Evolutionary conservation across 495 filamentous ascomycete species (phyloP).

Genomic region (Tuber melanosporum): DNA sequence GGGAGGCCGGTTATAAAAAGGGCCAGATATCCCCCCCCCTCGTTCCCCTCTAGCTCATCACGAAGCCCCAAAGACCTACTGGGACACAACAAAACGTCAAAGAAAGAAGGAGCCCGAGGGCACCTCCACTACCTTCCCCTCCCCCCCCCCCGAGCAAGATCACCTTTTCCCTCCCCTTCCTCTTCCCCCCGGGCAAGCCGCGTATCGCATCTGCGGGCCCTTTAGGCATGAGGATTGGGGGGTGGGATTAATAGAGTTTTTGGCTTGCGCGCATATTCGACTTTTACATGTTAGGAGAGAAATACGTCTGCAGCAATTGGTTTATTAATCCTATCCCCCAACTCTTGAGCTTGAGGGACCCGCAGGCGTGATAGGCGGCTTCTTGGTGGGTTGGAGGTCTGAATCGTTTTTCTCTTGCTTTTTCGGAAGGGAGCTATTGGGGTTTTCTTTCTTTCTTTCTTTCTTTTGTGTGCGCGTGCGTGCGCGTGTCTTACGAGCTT

Average conservation of each 20-base stretch:
- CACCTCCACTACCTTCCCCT: conserved; percentile 2
- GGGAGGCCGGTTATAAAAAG: background rate
- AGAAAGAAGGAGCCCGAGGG: background rate
- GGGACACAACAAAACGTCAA: background rate
- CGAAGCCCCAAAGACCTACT: background rate
- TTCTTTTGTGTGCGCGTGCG: background rate
- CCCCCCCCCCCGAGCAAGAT: background rate
- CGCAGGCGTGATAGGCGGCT: background rate
- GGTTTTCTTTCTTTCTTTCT: background rate
- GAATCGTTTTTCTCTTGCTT: background rate
- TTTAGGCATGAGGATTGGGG: background rate
- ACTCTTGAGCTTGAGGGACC: background rate
- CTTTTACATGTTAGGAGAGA: background rate
- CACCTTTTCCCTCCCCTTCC: background rate
- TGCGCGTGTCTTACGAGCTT: background rate
- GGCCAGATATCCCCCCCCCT: background rate
- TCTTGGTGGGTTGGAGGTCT: background rate
- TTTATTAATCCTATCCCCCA: conserved; percentile 5
- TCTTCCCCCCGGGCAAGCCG: background rate
- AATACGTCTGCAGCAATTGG: background rate
- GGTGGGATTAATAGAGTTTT: conserved; percentile 1
- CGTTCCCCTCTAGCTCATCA: background rate
- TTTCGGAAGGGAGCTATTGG: background rate
- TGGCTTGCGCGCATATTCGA: background rate
- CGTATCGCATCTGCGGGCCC: conserved; percentile 1